Evolutionary conservation across 148 eudicot species (phyloP).

Genomic region (Fagopyrum esculentum): DNA sequence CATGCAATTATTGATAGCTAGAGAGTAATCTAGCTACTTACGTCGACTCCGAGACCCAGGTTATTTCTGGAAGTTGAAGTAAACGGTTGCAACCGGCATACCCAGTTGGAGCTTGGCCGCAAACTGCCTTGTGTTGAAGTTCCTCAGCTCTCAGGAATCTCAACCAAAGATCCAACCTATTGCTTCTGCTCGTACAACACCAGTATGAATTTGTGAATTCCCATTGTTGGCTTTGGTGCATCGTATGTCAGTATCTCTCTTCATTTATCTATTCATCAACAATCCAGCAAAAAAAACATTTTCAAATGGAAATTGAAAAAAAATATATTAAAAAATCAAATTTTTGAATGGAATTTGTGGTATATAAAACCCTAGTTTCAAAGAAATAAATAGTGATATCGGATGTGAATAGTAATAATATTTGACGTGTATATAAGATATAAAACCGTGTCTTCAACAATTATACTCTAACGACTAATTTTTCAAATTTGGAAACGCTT

Average conservation of each 20-base stretch:
- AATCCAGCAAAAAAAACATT: not conserved
- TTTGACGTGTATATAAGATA: too few relatives aligned
- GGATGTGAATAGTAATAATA: too few relatives aligned
- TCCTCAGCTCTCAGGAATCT: conserved; percentile 25
- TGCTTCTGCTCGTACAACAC: conserved; percentile 47
- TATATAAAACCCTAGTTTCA: too few relatives aligned
- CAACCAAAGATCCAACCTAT: conserved; percentile 8
- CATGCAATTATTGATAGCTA: not conserved
- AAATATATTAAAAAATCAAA: too few relatives aligned
- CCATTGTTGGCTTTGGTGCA: conserved; percentile 52
- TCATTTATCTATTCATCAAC: conserved; percentile 22
- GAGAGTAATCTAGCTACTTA: not conserved
- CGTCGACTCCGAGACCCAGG: conserved; percentile 23
- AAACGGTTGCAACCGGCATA: conserved; percentile 53
- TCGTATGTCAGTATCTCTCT: conserved; percentile 45
- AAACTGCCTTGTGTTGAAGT: conserved; percentile 53
- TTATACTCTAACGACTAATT: too few relatives aligned
- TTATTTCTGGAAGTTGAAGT: conserved; percentile 62
- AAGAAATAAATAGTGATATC: too few relatives aligned
- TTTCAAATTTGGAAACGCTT: too few relatives aligned
- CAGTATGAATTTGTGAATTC: conserved; percentile 57
- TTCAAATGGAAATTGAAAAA: not conserved
- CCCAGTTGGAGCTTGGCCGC: conserved; percentile 36
- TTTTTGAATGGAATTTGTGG: too few relatives aligned
- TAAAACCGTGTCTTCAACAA: too few relatives aligned